Base-by-base conservation (phyloP, 768 basidiomycete genomes). In the Lyophyllum decastes region DNA sequence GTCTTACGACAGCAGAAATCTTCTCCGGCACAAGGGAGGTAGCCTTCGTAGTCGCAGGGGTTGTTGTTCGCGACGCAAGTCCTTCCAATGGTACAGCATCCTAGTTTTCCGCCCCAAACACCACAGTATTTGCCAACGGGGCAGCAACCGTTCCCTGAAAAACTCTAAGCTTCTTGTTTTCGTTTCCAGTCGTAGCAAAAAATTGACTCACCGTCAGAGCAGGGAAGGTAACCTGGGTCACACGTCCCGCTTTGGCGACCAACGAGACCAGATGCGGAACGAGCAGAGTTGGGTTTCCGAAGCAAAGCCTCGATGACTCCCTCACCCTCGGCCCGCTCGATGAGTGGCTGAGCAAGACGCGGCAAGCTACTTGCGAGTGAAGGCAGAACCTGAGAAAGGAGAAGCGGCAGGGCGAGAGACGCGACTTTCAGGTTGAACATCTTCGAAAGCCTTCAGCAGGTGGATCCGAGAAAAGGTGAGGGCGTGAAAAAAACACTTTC, bases 1-100 rank as follows among this genome's bases (percentile, higher is more conserved):
- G 4, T 62, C 64, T 45, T 57, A 66, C 64, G 66, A 57, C 64
- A 67, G 50, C 66, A 67, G 61, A 67, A 67, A 52, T 58, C 53
- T 38, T 63, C 60, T 11, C 56, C 57, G n/a, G 62, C 41, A 46
- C 66, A 66, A 14, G 44, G 45, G 19, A 60, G 30, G 47, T 67
- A 60, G 5, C 57, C 59, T 43, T 55, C 25, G 24, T 56, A 61
- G 9, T 26, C 40, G 30, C 64, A 68, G 17, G 54, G 50, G 35
- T 62, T 52, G 21, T 51, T 49, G 47, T 64, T 59, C 1, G 59
- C 55, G 12, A 58, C 61, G 26, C 66, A 68, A 8, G 49, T 68
- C 43, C 53, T 30, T 12, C 65, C 65, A 19, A 55, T 57, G 8
- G 63, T 54, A 49, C 66, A 68, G 35, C 66, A 68, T 25, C 66